Conservation (phyloP, 345 rosid species). For the Chamaenerion angustifolium region DNA sequence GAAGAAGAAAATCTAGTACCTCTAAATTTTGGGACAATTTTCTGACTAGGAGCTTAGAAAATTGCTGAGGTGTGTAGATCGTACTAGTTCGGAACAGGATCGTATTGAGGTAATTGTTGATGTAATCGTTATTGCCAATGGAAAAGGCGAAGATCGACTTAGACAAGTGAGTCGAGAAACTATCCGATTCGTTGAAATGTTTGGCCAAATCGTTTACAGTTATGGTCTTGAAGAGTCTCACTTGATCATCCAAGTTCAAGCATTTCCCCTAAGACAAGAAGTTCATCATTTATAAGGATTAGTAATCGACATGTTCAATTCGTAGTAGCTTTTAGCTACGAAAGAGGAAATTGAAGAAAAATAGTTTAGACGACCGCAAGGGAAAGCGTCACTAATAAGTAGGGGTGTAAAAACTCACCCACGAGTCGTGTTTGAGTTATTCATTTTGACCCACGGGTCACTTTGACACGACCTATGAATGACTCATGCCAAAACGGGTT, state of each 20-base stretch:
- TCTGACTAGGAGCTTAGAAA: slow-evolving; percentile 16
- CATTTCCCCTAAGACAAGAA: slow-evolving; percentile 23
- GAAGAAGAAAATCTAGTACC: slow-evolving; percentile 8
- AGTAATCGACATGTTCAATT: no score
- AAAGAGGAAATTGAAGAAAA: no score
- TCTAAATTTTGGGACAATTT: slow-evolving; percentile 13
- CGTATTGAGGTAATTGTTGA: slow-evolving; percentile 11
- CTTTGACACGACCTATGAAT: no score
- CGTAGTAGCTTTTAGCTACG: no score
- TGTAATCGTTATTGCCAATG: slow-evolving; percentile 30
- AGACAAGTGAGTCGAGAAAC: slow-evolving; percentile 12
- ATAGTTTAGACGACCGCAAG: no score
- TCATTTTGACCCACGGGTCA: no score
- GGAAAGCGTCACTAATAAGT: no score
- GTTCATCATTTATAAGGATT: background rate
- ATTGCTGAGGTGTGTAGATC: slow-evolving; percentile 10
- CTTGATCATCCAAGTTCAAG: slow-evolving; percentile 25
- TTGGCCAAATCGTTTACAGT: slow-evolving; percentile 4
- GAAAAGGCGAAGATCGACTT: slow-evolving; percentile 21
- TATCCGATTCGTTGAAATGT: slow-evolving; percentile 9
- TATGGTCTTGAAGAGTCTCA: slow-evolving; percentile 17
- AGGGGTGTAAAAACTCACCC: no score
- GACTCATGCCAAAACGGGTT: no score
- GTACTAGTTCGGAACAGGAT: background rate
- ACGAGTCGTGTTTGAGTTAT: no score